A percentile compares a stretch with the other conserved stretches of the same genome.
These are phyloP conservation scores for Rosa rugosa DNA, from an alignment of 306 rosid species.

Conservation along the genomic window DNA sequence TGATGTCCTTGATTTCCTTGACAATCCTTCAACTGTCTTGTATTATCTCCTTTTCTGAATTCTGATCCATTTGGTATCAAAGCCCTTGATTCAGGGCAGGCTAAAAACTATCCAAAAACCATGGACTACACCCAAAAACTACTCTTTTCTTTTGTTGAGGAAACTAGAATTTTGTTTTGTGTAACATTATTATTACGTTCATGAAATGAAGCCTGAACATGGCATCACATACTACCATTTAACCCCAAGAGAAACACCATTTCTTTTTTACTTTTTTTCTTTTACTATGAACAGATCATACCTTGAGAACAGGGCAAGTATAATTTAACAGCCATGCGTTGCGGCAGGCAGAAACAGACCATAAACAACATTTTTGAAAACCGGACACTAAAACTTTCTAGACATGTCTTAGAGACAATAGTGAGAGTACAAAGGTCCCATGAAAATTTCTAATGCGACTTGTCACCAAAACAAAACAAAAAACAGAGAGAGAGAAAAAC, in stretches of 20 bases:
- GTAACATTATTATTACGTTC: background rate
- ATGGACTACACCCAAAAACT: too few species aligned
- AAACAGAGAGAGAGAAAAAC: slow-evolving; percentile 11
- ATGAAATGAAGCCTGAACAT: background rate
- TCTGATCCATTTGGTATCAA: too few species aligned
- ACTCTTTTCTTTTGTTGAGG: too few species aligned
- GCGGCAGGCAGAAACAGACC: slow-evolving; percentile 12
- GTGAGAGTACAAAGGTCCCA: slow-evolving; percentile 27
- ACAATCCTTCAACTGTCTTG: too few species aligned
- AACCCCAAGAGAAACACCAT: background rate
- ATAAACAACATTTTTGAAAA: slow-evolving; percentile 16
- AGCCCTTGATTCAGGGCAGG: too few species aligned
- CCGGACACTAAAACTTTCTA: slow-evolving; percentile 12
- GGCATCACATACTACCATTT: background rate
- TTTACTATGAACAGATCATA: background rate
- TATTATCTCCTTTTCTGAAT: too few species aligned
- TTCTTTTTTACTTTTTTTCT: too few species aligned
- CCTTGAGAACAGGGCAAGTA: background rate
- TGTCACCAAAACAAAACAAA: slow-evolving; percentile 5
- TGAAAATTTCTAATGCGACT: slow-evolving; percentile 28
- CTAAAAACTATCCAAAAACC: too few species aligned
- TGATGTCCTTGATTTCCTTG: too few species aligned
- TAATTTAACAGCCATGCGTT: background rate
- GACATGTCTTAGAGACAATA: slow-evolving; percentile 22
- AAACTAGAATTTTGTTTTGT: background rate